phyloP scores from a whole-genome alignment of 2,329 filamentous ascomycete species.

The Fusarium subtropicale region DNA sequence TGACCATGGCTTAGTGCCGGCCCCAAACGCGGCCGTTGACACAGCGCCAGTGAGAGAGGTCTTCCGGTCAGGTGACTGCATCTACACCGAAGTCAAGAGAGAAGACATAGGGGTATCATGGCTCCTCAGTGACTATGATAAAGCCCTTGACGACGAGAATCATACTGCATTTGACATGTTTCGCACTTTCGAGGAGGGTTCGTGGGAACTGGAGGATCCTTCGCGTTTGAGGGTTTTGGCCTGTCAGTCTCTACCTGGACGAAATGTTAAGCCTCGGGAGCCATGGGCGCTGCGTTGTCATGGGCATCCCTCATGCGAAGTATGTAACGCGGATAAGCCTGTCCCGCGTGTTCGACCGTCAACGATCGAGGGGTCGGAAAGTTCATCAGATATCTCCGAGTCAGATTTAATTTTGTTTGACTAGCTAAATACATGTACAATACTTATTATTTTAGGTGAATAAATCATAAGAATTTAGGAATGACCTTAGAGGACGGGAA shows the following conservation, averaged over 20 bases:
- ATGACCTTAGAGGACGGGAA: background rate
- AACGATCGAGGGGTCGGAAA: background rate
- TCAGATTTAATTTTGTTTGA: conserved; percentile 7
- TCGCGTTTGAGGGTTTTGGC: background rate
- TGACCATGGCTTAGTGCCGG: conserved; percentile 2
- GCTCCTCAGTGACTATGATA: background rate
- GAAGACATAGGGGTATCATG: conserved; percentile 8
- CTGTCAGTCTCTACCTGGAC: background rate
- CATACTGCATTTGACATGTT: conserved; percentile 11
- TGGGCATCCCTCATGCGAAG: background rate
- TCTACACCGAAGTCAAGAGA: conserved; percentile 11
- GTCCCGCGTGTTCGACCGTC: background rate
- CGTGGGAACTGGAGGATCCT: background rate
- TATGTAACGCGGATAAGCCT: background rate
- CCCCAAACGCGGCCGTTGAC: accelerated
- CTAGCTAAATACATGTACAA: background rate
- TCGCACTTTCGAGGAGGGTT: background rate
- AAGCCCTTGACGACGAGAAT: background rate
- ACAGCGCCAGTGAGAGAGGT: background rate
- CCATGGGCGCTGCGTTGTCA: conserved; percentile 3
- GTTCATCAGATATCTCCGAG: background rate
- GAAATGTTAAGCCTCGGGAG: background rate
- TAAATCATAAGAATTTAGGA: background rate
- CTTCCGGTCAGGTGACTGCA: conserved; percentile 12
- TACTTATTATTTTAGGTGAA: background rate